Evolutionary conservation across 768 basidiomycete species (phyloP).

Genomic region (Termitomyces sp.): DNA sequence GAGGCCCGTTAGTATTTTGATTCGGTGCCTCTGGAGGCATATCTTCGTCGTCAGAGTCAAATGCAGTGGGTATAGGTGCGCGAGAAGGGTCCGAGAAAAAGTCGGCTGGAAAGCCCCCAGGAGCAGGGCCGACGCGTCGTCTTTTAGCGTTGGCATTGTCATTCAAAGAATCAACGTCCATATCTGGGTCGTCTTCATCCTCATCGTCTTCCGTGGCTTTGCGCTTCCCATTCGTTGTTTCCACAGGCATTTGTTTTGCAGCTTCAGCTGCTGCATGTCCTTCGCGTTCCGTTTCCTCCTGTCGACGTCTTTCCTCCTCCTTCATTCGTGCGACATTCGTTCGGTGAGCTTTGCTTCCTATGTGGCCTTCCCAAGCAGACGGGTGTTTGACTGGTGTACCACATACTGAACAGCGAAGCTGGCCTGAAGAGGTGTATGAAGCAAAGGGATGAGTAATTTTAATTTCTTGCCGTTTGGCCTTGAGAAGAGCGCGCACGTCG

Average conservation of each 20-base stretch:
- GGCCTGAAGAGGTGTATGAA: constrained; percentile 60
- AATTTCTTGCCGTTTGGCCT: constrained; percentile 77
- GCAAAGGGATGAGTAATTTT: constrained; percentile 73
- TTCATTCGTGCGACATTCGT: constrained; percentile 57
- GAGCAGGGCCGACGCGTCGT: constrained; percentile 12
- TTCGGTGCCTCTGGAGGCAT: constrained; percentile 22
- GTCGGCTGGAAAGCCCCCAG: constrained; percentile 50
- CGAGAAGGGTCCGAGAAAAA: constrained; percentile 81
- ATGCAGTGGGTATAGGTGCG: constrained; percentile 32
- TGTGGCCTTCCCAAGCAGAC: constrained; percentile 84
- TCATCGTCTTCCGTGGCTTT: constrained; percentile 17
- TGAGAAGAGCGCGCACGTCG: constrained; percentile 79
- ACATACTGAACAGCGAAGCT: constrained; percentile 70
- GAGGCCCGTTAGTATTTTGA: constrained; percentile 4
- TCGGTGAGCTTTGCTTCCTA: constrained; percentile 79
- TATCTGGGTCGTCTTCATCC: constrained; percentile 9
- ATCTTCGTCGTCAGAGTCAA: constrained; percentile 39
- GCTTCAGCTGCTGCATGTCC: constrained; percentile 21
- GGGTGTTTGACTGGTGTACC: constrained; percentile 64
- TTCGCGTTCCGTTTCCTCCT: constrained; percentile 30
- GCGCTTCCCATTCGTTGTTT: constrained; percentile 24
- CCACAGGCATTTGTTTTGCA: constrained; percentile 6
- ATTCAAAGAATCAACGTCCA: constrained; percentile 23
- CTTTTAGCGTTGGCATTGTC: constrained; percentile 16
- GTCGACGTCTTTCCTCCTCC: constrained; percentile 45